Conservation (phyloP, 176 grass and related monocot species). For the Elaeis guineensis region DNA sequence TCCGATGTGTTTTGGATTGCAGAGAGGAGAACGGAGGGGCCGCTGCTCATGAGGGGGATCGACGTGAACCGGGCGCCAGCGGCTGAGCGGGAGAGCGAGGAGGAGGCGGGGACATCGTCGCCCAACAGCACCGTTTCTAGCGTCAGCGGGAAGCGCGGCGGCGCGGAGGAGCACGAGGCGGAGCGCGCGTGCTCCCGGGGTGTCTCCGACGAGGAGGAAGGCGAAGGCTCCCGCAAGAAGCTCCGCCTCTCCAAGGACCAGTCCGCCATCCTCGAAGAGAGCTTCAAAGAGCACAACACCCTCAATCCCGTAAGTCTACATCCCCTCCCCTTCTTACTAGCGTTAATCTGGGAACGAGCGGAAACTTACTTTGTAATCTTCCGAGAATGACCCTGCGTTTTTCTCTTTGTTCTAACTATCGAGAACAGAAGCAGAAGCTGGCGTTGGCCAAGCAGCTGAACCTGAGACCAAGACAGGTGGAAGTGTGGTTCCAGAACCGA, state of each 20-base stretch:
- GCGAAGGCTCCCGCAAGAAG: constrained; percentile 73
- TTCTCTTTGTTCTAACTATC: background rate
- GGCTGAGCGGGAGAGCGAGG: constrained; percentile 36
- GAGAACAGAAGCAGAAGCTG: constrained; percentile 65
- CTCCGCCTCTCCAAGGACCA: constrained; percentile 78
- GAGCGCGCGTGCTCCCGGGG: too few species aligned
- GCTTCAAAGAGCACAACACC: constrained; percentile 80
- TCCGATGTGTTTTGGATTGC: too few species aligned
- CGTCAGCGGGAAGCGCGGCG: constrained; percentile 37
- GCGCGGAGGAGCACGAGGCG: constrained; percentile 2
- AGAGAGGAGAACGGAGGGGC: constrained; percentile 34
- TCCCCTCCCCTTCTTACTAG: background rate
- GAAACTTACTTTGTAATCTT: too few species aligned
- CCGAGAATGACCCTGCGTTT: too few species aligned
- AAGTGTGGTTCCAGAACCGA: constrained; percentile 97
- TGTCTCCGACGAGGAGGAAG: background rate
- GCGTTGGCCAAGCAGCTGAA: constrained; percentile 73
- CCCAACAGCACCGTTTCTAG: constrained; percentile 76
- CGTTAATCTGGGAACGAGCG: too few species aligned
- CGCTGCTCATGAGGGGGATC: constrained; percentile 57
- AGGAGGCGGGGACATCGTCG: constrained; percentile 64
- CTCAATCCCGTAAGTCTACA: constrained; percentile 58
- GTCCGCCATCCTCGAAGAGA: constrained; percentile 75
- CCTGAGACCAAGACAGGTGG: constrained; percentile 76
- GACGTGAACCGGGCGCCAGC: constrained; percentile 60